Conservation (phyloP, 1,284 basidiomycete species). For the Trichosporon inkin region DNA sequence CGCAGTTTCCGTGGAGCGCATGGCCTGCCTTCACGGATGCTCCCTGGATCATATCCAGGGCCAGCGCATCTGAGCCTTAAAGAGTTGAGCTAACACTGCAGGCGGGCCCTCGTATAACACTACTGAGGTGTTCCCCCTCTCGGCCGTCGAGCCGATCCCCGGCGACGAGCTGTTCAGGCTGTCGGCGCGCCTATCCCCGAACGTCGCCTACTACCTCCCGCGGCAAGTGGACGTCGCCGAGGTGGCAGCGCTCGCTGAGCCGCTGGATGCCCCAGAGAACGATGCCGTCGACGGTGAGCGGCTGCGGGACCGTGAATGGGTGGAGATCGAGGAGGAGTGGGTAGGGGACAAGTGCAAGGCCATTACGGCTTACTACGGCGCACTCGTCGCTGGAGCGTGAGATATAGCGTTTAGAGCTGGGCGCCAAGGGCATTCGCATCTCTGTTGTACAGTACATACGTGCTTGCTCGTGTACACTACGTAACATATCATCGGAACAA, state of each 20-base stretch:
- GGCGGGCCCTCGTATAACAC: constrained; percentile 35
- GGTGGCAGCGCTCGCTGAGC: constrained; percentile 57
- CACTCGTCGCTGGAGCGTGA: constrained; percentile 32
- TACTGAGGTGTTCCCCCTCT: constrained; percentile 60
- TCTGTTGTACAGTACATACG: constrained; percentile 1
- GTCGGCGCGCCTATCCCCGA: constrained; percentile 61
- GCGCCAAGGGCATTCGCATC: background rate
- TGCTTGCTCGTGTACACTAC: background rate
- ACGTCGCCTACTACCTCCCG: constrained; percentile 86
- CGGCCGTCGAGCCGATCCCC: constrained; percentile 69
- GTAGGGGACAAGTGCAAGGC: constrained; percentile 55
- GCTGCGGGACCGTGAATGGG: constrained; percentile 36
- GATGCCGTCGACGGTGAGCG: constrained; percentile 13
- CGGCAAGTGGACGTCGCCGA: constrained; percentile 74
- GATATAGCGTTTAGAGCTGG: background rate
- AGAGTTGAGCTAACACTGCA: constrained; percentile 10
- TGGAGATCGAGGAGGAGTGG: constrained; percentile 55
- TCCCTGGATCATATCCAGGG: too few relatives aligned
- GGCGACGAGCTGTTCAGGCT: constrained; percentile 75
- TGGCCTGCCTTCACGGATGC: too few relatives aligned
- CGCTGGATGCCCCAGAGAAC: constrained; percentile 11
- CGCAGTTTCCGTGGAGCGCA: too few relatives aligned
- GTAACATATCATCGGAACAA: background rate
- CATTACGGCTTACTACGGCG: constrained; percentile 55
- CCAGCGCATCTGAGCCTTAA: too few relatives aligned